phyloP scores from a whole-genome alignment of 2,329 filamentous ascomycete genomes.

The Magnaporthales sp. region DNA sequence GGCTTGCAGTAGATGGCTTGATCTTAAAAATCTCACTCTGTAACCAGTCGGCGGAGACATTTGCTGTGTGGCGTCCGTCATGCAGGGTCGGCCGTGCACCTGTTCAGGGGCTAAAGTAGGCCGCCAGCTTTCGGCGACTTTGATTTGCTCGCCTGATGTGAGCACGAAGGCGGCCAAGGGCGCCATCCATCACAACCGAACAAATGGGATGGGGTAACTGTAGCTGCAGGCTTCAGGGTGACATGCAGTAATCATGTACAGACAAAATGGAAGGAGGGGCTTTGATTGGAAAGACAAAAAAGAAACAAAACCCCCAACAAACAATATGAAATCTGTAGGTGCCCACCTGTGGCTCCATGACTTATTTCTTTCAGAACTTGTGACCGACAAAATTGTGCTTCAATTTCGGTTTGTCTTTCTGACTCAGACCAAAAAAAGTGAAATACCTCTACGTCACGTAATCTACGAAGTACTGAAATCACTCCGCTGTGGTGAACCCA shows the following conservation, averaged over 20 bases:
- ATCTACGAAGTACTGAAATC: background rate
- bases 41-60: background rate
- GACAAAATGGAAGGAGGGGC: background rate
- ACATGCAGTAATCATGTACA: background rate
- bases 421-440: background rate
- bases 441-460: background rate
- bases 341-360: background rate
- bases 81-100: slow-evolving; percentile 4
- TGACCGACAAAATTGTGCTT: background rate
- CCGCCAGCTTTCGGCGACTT: background rate
- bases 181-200: background rate
- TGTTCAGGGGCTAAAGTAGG: background rate
- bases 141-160: background rate
- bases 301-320: background rate
- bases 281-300: background rate
- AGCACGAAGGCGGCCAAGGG: background rate
- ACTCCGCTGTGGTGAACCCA: background rate
- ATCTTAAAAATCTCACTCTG: background rate
- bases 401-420: background rate
- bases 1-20: background rate
- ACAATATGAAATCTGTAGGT: background rate
- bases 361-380: background rate
- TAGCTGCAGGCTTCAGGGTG: slow-evolving; percentile 19
- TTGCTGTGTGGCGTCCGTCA: slow-evolving; percentile 3
- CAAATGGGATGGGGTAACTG: background rate